These are phyloP conservation scores for Exobasidium rhododendri DNA, from an alignment of 1,284 basidiomycete genomes.

Conservation along the genomic window DNA sequence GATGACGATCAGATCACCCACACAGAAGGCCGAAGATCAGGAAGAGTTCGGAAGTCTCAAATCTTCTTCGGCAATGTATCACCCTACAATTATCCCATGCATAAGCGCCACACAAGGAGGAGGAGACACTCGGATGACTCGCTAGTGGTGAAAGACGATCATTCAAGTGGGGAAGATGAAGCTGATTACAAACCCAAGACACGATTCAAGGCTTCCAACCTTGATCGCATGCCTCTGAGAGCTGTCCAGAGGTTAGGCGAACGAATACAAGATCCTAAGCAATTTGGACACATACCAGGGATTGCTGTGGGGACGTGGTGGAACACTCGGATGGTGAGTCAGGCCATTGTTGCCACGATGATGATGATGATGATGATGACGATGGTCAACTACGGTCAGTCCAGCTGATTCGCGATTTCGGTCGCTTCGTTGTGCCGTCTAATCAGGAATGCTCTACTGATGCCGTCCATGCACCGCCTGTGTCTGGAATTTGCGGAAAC, in stretches of 20 bases:
- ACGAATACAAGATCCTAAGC: slow-evolving; percentile 33
- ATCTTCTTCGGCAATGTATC: neutral
- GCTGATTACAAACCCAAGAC: neutral
- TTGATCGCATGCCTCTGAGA: slow-evolving; percentile 13
- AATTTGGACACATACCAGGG: slow-evolving; percentile 55
- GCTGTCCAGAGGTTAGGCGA: slow-evolving; percentile 22
- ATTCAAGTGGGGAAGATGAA: neutral
- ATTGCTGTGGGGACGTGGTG: slow-evolving; percentile 32
- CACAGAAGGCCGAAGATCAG: neutral
- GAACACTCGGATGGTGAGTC: slow-evolving; percentile 27
- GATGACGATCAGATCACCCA: neutral
- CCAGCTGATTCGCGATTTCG: too few relatives aligned
- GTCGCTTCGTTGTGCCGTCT: too few relatives aligned
- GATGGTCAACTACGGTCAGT: too few relatives aligned
- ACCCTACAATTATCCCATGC: too few relatives aligned
- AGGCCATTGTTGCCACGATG: slow-evolving; percentile 4
- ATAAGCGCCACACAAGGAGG: neutral
- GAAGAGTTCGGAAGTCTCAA: neutral
- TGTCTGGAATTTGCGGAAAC: slow-evolving; percentile 70
- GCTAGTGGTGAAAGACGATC: neutral
- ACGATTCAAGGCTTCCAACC: neutral
- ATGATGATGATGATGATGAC: neutral
- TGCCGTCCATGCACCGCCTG: slow-evolving; percentile 62
- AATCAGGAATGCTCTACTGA: slow-evolving; percentile 23
- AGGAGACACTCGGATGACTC: neutral